Conservation (phyloP, 192 early-diverging fungal species). For the Backusella australiensis region DNA sequence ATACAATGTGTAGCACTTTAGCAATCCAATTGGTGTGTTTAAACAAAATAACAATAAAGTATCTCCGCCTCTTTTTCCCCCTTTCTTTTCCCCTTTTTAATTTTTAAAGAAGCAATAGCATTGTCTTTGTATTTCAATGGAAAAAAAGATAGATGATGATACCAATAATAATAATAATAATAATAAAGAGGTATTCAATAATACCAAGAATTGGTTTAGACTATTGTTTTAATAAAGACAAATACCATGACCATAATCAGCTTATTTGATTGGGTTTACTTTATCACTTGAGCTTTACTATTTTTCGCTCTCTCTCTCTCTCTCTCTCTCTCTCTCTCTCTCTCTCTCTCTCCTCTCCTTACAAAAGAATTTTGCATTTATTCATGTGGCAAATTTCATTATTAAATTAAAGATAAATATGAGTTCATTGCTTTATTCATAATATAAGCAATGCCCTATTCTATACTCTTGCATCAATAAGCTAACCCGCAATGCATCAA, state of each 20-base stretch:
- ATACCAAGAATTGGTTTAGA: not conserved
- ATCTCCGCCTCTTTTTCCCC: not conserved
- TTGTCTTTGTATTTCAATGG: not conserved
- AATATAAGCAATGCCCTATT: not conserved
- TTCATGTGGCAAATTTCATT: not conserved
- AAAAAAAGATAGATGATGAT: not conserved
- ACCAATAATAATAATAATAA: not conserved
- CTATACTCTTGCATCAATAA: not conserved
- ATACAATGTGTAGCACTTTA: not conserved
- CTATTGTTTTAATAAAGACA: not conserved
- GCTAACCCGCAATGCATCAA: not conserved
- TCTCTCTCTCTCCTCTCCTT: not conserved
- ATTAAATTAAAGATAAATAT: not conserved
- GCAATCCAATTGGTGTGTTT: not conserved
- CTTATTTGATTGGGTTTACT: not conserved
- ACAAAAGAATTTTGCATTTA: not conserved
- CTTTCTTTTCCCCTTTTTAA: too few species aligned
- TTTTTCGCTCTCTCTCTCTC: not conserved
- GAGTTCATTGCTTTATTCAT: not conserved
- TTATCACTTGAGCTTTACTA: not conserved
- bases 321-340: not conserved
- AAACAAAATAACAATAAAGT: not conserved
- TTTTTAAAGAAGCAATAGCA: too few species aligned
- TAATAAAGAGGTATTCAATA: not conserved
- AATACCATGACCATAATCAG: not conserved